Conservation (phyloP, 805 yeast genomes). For the Kregervanrija pseudodelftensis region DNA sequence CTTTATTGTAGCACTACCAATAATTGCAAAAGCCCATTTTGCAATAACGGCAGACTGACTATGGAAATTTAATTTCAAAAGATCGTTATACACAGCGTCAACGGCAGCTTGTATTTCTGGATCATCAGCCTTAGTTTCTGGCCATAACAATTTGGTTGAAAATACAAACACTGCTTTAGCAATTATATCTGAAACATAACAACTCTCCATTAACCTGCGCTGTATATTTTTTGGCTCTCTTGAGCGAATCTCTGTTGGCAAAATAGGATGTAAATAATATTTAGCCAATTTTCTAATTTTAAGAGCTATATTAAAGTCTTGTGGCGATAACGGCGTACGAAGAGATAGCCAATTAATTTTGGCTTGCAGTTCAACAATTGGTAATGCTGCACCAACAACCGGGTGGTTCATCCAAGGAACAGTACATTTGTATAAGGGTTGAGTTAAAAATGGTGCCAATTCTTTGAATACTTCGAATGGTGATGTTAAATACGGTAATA, state of each 20-base stretch:
- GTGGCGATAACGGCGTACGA: slow-evolving; percentile 9
- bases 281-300: slow-evolving; percentile 9
- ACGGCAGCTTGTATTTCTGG: slow-evolving; percentile 7
- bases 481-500: slow-evolving; percentile 28
- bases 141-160: slow-evolving; percentile 9
- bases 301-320: slow-evolving; percentile 1
- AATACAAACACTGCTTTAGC: slow-evolving; percentile 12
- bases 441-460: slow-evolving; percentile 22
- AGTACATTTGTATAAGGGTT: slow-evolving; percentile 28
- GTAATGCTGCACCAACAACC: slow-evolving; percentile 33
- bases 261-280: slow-evolving; percentile 10
- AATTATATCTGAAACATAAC: slow-evolving; percentile 12
- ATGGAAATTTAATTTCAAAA: slow-evolving; percentile 8
- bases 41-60: slow-evolving; percentile 10
- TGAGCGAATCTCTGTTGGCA: slow-evolving; percentile 11
- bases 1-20: slow-evolving; percentile 12
- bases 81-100: slow-evolving; percentile 5
- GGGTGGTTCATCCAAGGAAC: slow-evolving; percentile 37
- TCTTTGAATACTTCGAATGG: slow-evolving; percentile 34
- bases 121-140: slow-evolving; percentile 3
- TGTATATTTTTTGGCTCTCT: slow-evolving; percentile 14
- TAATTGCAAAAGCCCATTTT: slow-evolving; percentile 15
- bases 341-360: slow-evolving; percentile 30
- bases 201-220: slow-evolving; percentile 14
- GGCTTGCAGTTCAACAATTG: slow-evolving; percentile 31